Evolutionary conservation across 2,329 filamentous ascomycete species (phyloP).

Genomic region (Beauveria australis): DNA sequence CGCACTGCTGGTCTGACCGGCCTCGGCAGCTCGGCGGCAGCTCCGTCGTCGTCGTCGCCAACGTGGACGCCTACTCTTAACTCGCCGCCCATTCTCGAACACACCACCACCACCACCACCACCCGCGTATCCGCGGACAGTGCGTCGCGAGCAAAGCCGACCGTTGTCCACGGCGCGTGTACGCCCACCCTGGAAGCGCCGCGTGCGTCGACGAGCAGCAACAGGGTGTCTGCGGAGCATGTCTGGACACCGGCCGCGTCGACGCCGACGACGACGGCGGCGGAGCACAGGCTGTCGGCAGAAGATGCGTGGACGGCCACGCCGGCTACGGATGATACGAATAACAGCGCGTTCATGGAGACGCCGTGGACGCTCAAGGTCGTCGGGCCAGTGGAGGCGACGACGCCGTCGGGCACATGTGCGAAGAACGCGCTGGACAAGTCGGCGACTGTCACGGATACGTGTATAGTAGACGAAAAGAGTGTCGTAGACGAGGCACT

Average conservation of each 20-base stretch:
- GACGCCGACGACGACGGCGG: background rate
- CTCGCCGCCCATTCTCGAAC: background rate
- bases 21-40: background rate
- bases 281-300: background rate
- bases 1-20: background rate
- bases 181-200: background rate
- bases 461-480: background rate
- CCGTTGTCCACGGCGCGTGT: no score
- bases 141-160: no score
- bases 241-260: background rate
- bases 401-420: background rate
- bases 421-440: background rate
- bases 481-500: slow-evolving; percentile 1
- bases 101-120: background rate
- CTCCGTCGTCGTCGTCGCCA: background rate
- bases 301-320: background rate
- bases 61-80: background rate
- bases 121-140: background rate
- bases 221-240: background rate
- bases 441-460: background rate
- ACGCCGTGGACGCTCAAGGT: background rate
- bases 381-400: background rate
- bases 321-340: background rate
- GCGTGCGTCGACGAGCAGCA: background rate
- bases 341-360: background rate